A percentile compares a stretch with the other conserved stretches of the same genome.
Conservation (phyloP, 2,329 filamentous ascomycete genomes). For the Neospermospora avenae region DNA sequence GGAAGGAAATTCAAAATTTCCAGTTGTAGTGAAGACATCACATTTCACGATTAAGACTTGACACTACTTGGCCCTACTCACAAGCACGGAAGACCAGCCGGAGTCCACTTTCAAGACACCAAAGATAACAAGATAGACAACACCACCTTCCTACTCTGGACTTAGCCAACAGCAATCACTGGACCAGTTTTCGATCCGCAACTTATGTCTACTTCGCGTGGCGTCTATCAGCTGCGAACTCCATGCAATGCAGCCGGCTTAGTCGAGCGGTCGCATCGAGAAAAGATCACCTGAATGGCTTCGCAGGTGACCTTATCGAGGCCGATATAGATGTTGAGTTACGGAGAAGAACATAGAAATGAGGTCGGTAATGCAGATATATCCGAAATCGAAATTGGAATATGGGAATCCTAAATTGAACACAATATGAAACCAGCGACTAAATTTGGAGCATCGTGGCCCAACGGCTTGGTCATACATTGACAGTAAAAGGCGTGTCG, state of each 20-base stretch:
- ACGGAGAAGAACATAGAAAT: not conserved
- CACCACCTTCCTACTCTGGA: not conserved
- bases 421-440: not conserved
- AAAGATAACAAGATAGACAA: not conserved
- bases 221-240: not conserved
- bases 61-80: too few species aligned
- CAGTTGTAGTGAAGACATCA: too few species aligned
- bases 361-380: not conserved
- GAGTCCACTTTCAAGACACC: not conserved
- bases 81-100: not conserved
- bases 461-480: not conserved
- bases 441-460: not conserved
- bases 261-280: not conserved
- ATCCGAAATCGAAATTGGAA: too few species aligned
- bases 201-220: not conserved
- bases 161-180: not conserved
- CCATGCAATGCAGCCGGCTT: not conserved
- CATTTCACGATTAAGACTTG: too few species aligned
- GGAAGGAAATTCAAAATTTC: too few species aligned
- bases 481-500: not conserved
- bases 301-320: not conserved
- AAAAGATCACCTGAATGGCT: not conserved
- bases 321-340: not conserved
- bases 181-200: not conserved
- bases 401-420: not conserved